These are phyloP conservation scores for Lumnitzera racemosa DNA, from an alignment of 345 rosid genomes.

Conservation along the genomic window DNA sequence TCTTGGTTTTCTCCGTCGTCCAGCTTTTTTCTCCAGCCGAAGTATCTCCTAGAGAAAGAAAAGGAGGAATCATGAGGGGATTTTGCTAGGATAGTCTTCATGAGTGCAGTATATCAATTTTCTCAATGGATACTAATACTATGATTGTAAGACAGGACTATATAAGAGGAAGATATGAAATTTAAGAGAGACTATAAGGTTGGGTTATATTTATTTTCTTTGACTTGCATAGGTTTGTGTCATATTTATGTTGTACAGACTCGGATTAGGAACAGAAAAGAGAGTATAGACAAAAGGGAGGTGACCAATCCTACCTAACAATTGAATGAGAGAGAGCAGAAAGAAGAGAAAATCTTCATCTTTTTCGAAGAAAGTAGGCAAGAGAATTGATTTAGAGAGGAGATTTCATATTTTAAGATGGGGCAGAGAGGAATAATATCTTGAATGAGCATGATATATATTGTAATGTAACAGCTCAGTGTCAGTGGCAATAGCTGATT, in stretches of 20 bases:
- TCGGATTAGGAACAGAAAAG: slow-evolving; percentile 8
- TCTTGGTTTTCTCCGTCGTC: slow-evolving; percentile 41
- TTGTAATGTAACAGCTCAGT: too few species aligned
- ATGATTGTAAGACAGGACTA: background rate
- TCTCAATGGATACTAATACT: background rate
- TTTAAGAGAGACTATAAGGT: too few species aligned
- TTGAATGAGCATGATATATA: too few species aligned
- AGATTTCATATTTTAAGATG: too few species aligned
- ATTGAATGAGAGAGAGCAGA: too few species aligned
- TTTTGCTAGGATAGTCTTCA: slow-evolving; percentile 71
- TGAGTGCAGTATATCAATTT: slow-evolving; percentile 3
- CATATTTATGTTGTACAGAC: background rate
- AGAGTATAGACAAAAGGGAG: slow-evolving; percentile 43
- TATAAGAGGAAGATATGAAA: slow-evolving; percentile 4
- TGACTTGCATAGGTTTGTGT: too few species aligned
- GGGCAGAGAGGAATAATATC: too few species aligned
- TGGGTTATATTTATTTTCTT: too few species aligned
- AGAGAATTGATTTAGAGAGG: too few species aligned
- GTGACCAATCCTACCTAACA: slow-evolving; percentile 77
- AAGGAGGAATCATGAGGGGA: slow-evolving; percentile 69
- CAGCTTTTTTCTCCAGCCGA: slow-evolving; percentile 73
- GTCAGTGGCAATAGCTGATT: too few species aligned
- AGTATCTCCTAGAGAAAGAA: slow-evolving; percentile 85
- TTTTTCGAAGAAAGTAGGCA: too few species aligned
- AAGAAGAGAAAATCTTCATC: too few species aligned